phyloP scores from a whole-genome alignment of 2,329 filamentous ascomycete genomes.

The Metarhizium guizhouense region DNA sequence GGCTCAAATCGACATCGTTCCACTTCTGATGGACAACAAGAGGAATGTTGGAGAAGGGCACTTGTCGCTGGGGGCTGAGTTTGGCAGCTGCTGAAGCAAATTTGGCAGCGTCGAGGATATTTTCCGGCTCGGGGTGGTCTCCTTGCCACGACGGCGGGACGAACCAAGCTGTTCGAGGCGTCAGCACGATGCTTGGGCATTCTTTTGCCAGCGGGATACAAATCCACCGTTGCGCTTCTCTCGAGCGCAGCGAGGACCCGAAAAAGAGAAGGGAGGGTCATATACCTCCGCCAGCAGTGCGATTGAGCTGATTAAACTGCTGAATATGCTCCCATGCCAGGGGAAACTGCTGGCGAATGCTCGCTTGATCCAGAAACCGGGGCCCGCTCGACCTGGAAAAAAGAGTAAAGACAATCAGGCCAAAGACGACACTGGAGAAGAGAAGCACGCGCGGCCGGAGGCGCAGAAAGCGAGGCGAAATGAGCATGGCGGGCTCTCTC shows the following conservation, averaged over 20 bases:
- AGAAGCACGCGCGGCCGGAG: constrained; percentile 3
- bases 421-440: constrained; percentile 3
- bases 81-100: constrained; percentile 12
- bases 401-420: constrained; percentile 5
- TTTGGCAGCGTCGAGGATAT: constrained; percentile 13
- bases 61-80: constrained; percentile 6
- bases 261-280: background rate
- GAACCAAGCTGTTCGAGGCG: constrained; percentile 12
- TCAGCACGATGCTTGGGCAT: background rate
- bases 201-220: no score
- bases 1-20: constrained; percentile 8
- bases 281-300: constrained; percentile 11
- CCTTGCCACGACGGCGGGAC: constrained; percentile 13
- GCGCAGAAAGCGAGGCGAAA: constrained; percentile 4
- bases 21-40: constrained; percentile 16
- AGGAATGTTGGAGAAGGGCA: constrained; percentile 16
- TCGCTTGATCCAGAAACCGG: background rate
- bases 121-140: constrained; percentile 7
- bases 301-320: constrained; percentile 8
- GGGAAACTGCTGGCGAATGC: constrained; percentile 7
- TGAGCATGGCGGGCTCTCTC: constrained; percentile 2
- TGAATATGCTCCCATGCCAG: constrained; percentile 13
- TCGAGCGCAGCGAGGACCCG: background rate
- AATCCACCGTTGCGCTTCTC: no score
- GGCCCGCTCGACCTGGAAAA: background rate